Base-by-base conservation (phyloP, 768 basidiomycete species). In the Naganishia vaughanmartiniae region DNA sequence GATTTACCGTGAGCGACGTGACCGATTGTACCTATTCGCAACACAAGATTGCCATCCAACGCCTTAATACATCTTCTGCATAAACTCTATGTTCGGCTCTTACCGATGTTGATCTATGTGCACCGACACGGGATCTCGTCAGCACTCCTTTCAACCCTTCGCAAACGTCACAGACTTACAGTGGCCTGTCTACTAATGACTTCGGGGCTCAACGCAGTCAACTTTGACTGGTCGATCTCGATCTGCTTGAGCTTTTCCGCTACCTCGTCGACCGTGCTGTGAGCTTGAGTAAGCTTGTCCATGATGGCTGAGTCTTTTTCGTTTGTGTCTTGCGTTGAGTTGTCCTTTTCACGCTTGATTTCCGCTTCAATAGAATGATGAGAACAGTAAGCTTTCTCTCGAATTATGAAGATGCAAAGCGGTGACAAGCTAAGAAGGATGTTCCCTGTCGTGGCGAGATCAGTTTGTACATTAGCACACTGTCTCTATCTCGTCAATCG, bases 1-100 rank as follows among this genome's bases (percentile, higher is more conserved):
- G 78, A 79, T 75, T 81, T 81, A 70, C 80, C 80, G 75, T 80
- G 80, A 24, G 95, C 95, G 86, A 99, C 95, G 87, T 98, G 95
- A 66, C 94, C 95, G 79, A 99, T 99, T 28, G 94, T 99, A 74
- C 93, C 93, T 76, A 93, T 84, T 33, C 24, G 15, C 21, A 28
- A 31, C 11, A 31, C 1, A 54, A 48, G 15, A 31, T 31, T 48
- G 14, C 46, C 30, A 30, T 45, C 54, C 33, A 24, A 53, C 17
- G 21, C 28, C 31, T 28, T 30, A 21, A 31, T 31, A n/a, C 54
- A 19, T 11, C 12, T 48, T 34, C 51, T 45, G 28, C 54, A 4
- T 48, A 24, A 7, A 28, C 28, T 42, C 10, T 28, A 21, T 26
- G 39, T 2, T 26, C 0, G 15, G 42, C 15, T 36, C 60, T 45